Base-by-base conservation (phyloP, 202 grass and related monocot genomes). In the Miscanthus sacchariflorus region DNA sequence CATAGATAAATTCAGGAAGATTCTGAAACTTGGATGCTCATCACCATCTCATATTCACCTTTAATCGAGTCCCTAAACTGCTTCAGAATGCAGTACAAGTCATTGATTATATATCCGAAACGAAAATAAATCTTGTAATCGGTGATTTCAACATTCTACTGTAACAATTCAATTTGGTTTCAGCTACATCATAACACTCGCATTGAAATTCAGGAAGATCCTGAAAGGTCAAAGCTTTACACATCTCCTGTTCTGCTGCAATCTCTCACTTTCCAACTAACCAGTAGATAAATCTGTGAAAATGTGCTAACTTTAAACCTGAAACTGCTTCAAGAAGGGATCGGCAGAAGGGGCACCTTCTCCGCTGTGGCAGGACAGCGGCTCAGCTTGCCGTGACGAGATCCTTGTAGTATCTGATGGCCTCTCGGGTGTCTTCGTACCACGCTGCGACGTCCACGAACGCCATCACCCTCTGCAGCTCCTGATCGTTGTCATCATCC, bases 361-460 rank as follows among this genome's bases (percentile, higher is more conserved):
- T 80, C 43, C 38, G 7, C 12, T 36, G 36, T 15, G 19, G 17
- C 79, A 81, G 28, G 33, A 11, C 11, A 73, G 63, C 28, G 13
- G 9, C 71, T 93, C 72, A 72, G 69, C 4, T 83, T 15, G 27
- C 74, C 46, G 39, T 13, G 77, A 54, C 77, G 38, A 59, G 84
- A 61, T 84, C 83, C 19, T 87, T 86, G 81, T 94, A 96, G 88
- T 81, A 81, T 48, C 63, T 90, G 82, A 98, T 86, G 19, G 96
- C 94, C 6, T 95, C 96, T 43, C 94, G 72, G 63, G 85, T 88
- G 77, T 98, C 96, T 10, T 98, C 89, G 24, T 93, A 96, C 15
- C 45, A 76, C 2, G 66, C 78, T 6, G 86, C 87, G 1, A 87
- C 69, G 72, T 92, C 78, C 75, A 99, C 86, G 83, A 99, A 95